A percentile compares a stretch with the other conserved stretches of the same genome.
Conservation (phyloP, 176 grass and related monocot genomes). For the Melocanna baccifera region DNA sequence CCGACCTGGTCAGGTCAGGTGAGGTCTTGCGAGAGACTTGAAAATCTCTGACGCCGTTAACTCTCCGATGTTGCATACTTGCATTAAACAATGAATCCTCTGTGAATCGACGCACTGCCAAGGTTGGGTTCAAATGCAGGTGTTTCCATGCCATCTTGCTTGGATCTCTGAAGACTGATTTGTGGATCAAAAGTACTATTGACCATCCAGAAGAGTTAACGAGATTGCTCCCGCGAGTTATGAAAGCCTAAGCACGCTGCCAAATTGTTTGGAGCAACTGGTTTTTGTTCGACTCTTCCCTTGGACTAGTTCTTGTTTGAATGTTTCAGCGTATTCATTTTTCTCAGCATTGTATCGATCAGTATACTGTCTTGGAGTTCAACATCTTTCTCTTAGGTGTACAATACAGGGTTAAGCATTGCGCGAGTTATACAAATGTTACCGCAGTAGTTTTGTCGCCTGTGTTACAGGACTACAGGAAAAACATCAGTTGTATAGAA, state of each 20-base stretch:
- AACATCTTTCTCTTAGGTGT: background rate
- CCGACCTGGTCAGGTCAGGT: constrained; percentile 18
- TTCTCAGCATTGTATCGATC: background rate
- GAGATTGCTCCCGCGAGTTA: background rate
- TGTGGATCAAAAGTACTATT: background rate
- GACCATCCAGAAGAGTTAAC: background rate
- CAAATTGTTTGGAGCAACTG: background rate
- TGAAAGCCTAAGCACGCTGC: background rate
- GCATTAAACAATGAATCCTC: background rate
- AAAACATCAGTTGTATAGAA: no score
- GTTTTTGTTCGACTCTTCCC: background rate
- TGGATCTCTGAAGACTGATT: background rate
- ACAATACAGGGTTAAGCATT: background rate
- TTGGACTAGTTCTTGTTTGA: background rate
- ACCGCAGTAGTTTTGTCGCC: background rate
- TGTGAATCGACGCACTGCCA: background rate
- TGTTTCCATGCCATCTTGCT: background rate
- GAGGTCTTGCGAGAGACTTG: background rate
- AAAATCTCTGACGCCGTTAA: background rate
- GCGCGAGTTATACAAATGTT: background rate
- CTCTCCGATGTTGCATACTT: background rate
- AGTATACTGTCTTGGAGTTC: background rate
- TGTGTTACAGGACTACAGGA: background rate
- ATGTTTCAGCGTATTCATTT: background rate
- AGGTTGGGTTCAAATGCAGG: background rate